A percentile compares a stretch with the other conserved stretches of the same genome.
Evolutionary conservation across 2,329 filamentous ascomycete genomes (phyloP).

Genomic region (Chaetomiaceae sp.): DNA sequence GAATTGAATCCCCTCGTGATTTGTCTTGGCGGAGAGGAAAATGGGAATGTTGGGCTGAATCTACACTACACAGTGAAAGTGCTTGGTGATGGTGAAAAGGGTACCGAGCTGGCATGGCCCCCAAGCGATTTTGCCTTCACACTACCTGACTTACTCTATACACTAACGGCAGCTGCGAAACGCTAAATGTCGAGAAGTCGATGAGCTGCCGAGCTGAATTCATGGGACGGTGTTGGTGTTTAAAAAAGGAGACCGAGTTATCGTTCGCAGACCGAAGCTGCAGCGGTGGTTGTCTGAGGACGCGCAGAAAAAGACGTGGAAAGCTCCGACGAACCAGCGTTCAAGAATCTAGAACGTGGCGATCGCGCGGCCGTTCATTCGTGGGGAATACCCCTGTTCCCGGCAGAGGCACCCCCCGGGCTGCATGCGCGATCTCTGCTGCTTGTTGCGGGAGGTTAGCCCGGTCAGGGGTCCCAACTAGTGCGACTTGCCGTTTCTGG

Average conservation of each 20-base stretch:
- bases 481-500: constrained; percentile 12
- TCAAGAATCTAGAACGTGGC: constrained; percentile 9
- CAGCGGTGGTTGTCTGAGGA: neutral
- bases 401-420: constrained; percentile 1
- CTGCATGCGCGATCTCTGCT: neutral
- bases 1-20: too few species aligned
- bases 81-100: too few species aligned
- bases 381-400: constrained; percentile 10
- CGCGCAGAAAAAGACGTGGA: neutral
- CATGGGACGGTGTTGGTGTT: too few species aligned
- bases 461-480: neutral
- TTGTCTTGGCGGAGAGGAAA: too few species aligned
- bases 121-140: too few species aligned
- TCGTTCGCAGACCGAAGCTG: neutral
- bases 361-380: constrained; percentile 6
- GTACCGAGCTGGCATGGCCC: too few species aligned
- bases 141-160: too few species aligned
- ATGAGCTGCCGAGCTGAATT: too few species aligned
- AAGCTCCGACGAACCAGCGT: constrained; percentile 10
- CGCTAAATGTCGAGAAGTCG: too few species aligned
- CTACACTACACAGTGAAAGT: too few species aligned
- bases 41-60: too few species aligned
- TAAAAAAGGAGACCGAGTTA: neutral
- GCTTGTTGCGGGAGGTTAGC: neutral
- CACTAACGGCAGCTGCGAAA: too few species aligned